These are phyloP conservation scores for Theobroma grandiflorum DNA, from an alignment of 441 rosid species.

Conservation along the genomic window DNA sequence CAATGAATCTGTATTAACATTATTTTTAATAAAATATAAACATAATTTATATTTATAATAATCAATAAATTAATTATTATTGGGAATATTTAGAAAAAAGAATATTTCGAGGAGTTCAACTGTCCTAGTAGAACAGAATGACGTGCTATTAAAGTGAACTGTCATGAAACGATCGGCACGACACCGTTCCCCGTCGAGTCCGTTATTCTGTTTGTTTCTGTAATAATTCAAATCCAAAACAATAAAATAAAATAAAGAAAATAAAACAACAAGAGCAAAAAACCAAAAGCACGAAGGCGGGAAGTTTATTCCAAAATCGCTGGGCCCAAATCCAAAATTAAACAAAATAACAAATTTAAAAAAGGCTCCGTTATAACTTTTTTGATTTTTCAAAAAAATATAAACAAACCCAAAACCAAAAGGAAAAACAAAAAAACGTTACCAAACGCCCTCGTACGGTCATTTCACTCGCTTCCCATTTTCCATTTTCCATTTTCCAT, in stretches of 20 bases:
- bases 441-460: not conserved
- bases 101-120: too few relatives aligned
- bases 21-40: too few relatives aligned
- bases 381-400: too few relatives aligned
- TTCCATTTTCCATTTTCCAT: conserved; percentile 3
- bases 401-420: not conserved
- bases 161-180: too few relatives aligned
- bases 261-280: not conserved
- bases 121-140: too few relatives aligned
- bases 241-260: too few relatives aligned
- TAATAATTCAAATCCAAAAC: too few relatives aligned
- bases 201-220: conserved; percentile 2
- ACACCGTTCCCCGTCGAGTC: not conserved
- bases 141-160: too few relatives aligned
- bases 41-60: too few relatives aligned
- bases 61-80: too few relatives aligned
- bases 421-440: not conserved
- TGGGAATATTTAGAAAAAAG: too few relatives aligned
- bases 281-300: conserved; percentile 51
- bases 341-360: not conserved
- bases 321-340: conserved; percentile 29
- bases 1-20: too few relatives aligned
- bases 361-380: not conserved
- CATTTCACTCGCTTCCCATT: conserved; percentile 12
- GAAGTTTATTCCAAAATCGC: conserved; percentile 49